Conservation (phyloP, 2,329 filamentous ascomycete species). For the Colletotrichum liriopes region DNA sequence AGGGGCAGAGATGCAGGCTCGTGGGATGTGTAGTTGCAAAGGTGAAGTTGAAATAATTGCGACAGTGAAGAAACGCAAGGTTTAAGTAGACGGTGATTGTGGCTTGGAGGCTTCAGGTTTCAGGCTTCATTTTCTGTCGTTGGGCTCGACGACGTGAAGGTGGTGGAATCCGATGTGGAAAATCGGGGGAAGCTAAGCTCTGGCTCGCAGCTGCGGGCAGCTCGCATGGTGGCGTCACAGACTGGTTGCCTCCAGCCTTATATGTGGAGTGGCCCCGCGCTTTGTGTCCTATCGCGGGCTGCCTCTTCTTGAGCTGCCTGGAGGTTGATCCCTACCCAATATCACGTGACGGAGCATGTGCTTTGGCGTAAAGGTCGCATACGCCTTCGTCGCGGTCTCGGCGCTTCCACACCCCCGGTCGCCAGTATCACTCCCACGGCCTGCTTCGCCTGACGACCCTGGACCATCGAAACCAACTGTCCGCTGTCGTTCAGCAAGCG, state of each 20-base stretch:
- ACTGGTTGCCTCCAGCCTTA: constrained; percentile 45
- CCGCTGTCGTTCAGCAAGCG: not conserved
- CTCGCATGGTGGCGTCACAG: constrained; percentile 36
- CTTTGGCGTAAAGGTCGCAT: constrained; percentile 24
- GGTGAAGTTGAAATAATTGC: not conserved
- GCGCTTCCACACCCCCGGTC: not conserved
- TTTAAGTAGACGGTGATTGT: constrained; percentile 1
- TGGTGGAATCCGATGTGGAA: not conserved
- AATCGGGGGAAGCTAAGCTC: constrained; percentile 9
- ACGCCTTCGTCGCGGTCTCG: constrained; percentile 6
- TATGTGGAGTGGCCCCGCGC: constrained; percentile 40
- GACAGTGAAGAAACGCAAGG: not conserved
- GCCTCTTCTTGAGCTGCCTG: not conserved
- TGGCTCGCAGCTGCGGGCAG: constrained; percentile 17
- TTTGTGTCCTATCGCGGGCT: not conserved
- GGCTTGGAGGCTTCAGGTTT: constrained; percentile 4
- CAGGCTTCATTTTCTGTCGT: constrained; percentile 8
- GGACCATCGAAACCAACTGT: not conserved
- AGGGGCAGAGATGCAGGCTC: not conserved
- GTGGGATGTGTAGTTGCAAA: constrained; percentile 18
- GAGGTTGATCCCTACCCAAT: accelerated
- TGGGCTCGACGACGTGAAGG: constrained; percentile 3
- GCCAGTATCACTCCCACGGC: not conserved
- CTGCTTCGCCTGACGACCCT: not conserved
- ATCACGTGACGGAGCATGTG: constrained; percentile 8